Evolutionary conservation across 305 asterid genomes (phyloP).

Genomic region (Fraxinus paxiana): DNA sequence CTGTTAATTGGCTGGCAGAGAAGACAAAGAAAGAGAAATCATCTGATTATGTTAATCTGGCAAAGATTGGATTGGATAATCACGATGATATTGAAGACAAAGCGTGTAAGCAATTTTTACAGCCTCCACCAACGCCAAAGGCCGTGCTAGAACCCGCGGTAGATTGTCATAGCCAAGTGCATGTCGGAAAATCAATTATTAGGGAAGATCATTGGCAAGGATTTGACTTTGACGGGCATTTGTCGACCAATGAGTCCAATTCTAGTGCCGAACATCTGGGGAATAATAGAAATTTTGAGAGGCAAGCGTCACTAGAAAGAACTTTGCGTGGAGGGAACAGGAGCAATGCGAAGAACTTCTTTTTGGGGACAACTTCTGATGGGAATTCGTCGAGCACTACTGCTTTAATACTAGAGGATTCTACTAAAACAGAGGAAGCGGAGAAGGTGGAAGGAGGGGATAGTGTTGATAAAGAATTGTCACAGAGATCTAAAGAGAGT

Average conservation of each 20-base stretch:
- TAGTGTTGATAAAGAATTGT: slow-evolving; percentile 23
- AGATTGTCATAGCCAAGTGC: slow-evolving; percentile 21
- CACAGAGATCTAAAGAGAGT: slow-evolving; percentile 54
- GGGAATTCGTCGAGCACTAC: slow-evolving; percentile 59
- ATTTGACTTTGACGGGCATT: slow-evolving; percentile 31
- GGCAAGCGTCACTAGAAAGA: slow-evolving; percentile 55
- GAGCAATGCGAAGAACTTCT: slow-evolving; percentile 62
- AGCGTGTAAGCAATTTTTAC: slow-evolving; percentile 32
- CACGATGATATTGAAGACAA: slow-evolving; percentile 36
- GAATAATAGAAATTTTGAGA: slow-evolving; percentile 43
- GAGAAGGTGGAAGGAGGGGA: slow-evolving; percentile 30
- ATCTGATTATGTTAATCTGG: slow-evolving; percentile 33
- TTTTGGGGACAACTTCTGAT: slow-evolving; percentile 62
- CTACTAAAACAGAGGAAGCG: slow-evolving; percentile 35
- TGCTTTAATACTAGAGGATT: slow-evolving; percentile 34
- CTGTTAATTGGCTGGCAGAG: slow-evolving; percentile 57
- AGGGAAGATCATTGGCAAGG: slow-evolving; percentile 18
- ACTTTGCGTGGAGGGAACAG: slow-evolving; percentile 63
- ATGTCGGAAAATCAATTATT: slow-evolving; percentile 11
- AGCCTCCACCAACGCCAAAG: slow-evolving; percentile 30
- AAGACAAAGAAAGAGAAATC: slow-evolving; percentile 50
- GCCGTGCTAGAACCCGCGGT: slow-evolving; percentile 29
- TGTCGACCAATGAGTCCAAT: slow-evolving; percentile 32
- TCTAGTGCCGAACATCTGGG: slow-evolving; percentile 27
- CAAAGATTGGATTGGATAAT: slow-evolving; percentile 36